Conservation (phyloP, 2,329 filamentous ascomycete species). For the Trichoderma sp. region DNA sequence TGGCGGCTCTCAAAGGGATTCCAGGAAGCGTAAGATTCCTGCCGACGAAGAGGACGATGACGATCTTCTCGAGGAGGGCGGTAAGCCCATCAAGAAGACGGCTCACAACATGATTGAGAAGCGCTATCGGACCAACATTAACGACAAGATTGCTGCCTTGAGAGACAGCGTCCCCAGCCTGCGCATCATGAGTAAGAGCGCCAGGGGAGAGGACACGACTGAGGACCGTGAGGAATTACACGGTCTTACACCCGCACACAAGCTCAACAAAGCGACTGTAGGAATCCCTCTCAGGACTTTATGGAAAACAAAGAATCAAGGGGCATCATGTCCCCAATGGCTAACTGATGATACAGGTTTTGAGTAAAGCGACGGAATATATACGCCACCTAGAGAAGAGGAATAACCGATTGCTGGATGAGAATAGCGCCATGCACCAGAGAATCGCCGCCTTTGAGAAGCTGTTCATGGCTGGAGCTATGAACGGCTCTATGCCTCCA, state of each 20-base stretch:
- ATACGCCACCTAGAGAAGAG: constrained; percentile 91
- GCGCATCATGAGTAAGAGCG: constrained; percentile 75
- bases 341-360: constrained; percentile 47
- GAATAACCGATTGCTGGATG: constrained; percentile 76
- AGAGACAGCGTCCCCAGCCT: constrained; percentile 89
- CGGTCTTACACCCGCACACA: constrained; percentile 81
- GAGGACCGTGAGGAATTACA: constrained; percentile 73
- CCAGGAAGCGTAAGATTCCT: constrained; percentile 68
- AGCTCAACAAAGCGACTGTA: constrained; percentile 95
- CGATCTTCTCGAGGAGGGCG: constrained; percentile 58
- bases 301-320: background rate
- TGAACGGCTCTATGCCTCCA: constrained; percentile 56
- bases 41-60: constrained; percentile 46
- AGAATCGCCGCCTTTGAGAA: constrained; percentile 75
- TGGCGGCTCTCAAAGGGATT: constrained; percentile 45
- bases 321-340: background rate
- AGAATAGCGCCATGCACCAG: constrained; percentile 75
- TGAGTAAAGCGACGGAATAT: constrained; percentile 95
- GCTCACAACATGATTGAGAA: constrained; percentile 99
- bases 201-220: constrained; percentile 63
- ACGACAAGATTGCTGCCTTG: constrained; percentile 92
- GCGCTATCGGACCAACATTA: constrained; percentile 90
- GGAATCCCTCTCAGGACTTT: constrained; percentile 14
- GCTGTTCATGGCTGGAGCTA: constrained; percentile 74
- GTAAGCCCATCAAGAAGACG: constrained; percentile 73